Conservation (phyloP, 2,329 filamentous ascomycete genomes). For the Clarireedia paspali region DNA sequence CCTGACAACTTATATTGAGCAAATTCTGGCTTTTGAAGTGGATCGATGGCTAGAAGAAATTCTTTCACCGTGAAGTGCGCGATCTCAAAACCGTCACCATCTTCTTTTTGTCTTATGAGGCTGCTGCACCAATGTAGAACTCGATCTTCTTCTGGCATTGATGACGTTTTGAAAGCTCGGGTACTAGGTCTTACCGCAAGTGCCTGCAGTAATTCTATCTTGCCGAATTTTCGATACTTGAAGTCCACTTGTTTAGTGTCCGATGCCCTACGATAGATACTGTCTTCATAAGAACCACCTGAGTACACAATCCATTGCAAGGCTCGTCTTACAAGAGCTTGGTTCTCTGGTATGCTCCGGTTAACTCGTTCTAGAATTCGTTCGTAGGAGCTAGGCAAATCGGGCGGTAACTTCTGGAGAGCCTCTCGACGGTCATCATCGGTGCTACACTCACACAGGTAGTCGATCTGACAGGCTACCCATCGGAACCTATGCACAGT, state of each 20-base stretch:
- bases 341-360: constrained; percentile 14
- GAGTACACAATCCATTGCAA: constrained; percentile 15
- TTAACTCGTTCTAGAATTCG: constrained; percentile 25
- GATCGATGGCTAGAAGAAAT: constrained; percentile 13
- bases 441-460: constrained; percentile 15
- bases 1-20: constrained; percentile 5
- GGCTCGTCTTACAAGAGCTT: constrained; percentile 15
- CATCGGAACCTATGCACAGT: constrained; percentile 14
- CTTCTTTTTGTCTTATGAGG: constrained; percentile 14
- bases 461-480: constrained; percentile 16
- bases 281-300: too few relatives aligned
- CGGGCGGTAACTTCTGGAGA: constrained; percentile 13
- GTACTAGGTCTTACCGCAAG: constrained; percentile 10
- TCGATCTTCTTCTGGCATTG: constrained; percentile 15
- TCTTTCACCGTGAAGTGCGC: constrained; percentile 26
- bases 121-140: constrained; percentile 22
- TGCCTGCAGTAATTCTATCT: constrained; percentile 12
- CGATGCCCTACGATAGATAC: neutral
- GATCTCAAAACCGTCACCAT: constrained; percentile 14
- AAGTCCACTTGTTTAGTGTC: neutral
- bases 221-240: neutral
- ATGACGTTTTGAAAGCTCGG: constrained; percentile 11
- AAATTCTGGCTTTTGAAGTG: neutral
- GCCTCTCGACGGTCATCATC: constrained; percentile 18
- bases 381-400: constrained; percentile 24